These are phyloP conservation scores for Neurospora tetrasperma DNA, from an alignment of 495 filamentous ascomycete genomes.

Conservation along the genomic window DNA sequence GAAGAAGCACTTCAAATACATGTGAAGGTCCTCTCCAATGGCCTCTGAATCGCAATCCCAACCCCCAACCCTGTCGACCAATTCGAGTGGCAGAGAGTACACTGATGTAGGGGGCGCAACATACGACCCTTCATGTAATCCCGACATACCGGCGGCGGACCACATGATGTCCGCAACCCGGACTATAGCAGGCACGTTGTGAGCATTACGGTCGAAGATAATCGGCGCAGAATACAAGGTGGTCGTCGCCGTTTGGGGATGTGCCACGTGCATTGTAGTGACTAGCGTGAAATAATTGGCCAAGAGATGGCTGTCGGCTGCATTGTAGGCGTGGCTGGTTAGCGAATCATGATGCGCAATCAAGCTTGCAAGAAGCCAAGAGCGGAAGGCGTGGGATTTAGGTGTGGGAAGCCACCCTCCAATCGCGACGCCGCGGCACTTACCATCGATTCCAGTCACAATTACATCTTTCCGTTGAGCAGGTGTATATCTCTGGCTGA, in stretches of 20 bases:
- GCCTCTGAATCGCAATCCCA: constrained; percentile 58
- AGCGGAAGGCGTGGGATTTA: not conserved
- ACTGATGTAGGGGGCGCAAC: constrained; percentile 60
- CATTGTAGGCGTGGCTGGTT: constrained; percentile 17
- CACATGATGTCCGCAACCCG: constrained; percentile 59
- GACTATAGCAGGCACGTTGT: constrained; percentile 53
- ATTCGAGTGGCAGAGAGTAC: constrained; percentile 52
- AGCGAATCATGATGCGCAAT: constrained; percentile 17
- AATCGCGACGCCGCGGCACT: constrained; percentile 12
- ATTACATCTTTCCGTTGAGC: constrained; percentile 47
- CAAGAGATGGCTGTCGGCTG: constrained; percentile 60
- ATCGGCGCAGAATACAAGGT: constrained; percentile 60
- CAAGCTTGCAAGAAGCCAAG: not conserved
- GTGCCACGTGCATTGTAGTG: constrained; percentile 44
- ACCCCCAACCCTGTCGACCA: constrained; percentile 53
- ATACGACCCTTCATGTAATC: constrained; percentile 46
- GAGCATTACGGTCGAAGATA: constrained; percentile 61
- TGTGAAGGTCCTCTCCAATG: constrained; percentile 64
- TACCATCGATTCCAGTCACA: constrained; percentile 61
- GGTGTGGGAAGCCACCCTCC: not conserved
- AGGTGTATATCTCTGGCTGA: constrained; percentile 45
- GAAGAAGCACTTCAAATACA: constrained; percentile 68
- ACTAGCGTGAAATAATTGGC: constrained; percentile 54
- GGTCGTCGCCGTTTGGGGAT: constrained; percentile 44
- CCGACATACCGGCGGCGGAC: constrained; percentile 55